Conservation (phyloP, 2,329 filamentous ascomycete species). For the Annulohypoxylon truncatum region DNA sequence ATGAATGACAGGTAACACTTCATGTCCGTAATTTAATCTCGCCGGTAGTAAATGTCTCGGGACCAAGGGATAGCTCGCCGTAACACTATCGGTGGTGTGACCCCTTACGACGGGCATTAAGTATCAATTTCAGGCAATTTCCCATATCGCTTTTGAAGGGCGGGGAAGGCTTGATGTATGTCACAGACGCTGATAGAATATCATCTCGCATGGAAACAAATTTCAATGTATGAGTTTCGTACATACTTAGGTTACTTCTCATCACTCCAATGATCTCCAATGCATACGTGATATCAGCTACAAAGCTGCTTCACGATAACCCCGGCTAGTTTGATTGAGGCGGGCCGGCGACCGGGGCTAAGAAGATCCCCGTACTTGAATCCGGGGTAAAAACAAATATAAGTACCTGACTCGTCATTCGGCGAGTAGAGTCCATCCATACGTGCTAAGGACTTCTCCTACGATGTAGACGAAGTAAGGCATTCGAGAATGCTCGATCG, state of each 20-base stretch:
- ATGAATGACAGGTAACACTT: constrained; percentile 19
- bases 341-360: constrained; percentile 18
- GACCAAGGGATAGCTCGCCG: constrained; percentile 8
- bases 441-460: not conserved
- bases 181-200: not conserved
- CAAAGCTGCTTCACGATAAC: constrained; percentile 21
- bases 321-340: constrained; percentile 21
- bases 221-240: not conserved
- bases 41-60: constrained; percentile 29
- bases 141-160: not conserved
- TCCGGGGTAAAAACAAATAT: constrained; percentile 27
- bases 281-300: constrained; percentile 24
- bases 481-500: constrained; percentile 26
- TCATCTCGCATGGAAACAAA: not conserved
- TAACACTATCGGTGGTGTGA: constrained; percentile 14
- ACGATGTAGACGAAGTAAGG: constrained; percentile 11
- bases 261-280: constrained; percentile 18
- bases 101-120: constrained; percentile 3
- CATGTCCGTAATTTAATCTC: constrained; percentile 14
- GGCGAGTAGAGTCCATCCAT: constrained; percentile 9
- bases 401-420: constrained; percentile 35
- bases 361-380: constrained; percentile 12
- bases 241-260: not conserved
- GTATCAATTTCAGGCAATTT: constrained; percentile 6
- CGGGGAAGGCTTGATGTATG: constrained; percentile 3